These are phyloP conservation scores for Sarocladiaceae sp. DNA, from an alignment of 2,329 filamentous ascomycete genomes.

Conservation along the genomic window DNA sequence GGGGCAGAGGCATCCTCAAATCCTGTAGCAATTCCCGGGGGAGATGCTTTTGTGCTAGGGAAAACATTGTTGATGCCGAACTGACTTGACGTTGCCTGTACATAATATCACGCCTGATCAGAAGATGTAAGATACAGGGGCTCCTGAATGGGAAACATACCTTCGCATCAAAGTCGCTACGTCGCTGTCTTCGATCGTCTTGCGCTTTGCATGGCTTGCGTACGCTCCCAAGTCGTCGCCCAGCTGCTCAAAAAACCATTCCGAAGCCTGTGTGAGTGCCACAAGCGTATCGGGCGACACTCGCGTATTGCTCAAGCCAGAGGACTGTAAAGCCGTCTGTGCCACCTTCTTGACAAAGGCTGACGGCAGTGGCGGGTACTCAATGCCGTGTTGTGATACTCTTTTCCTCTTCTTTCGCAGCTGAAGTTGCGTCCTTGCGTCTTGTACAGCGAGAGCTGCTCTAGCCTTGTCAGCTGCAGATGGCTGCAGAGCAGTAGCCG, in stretches of 20 bases:
- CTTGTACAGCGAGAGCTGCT: constrained; percentile 12
- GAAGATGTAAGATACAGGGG: constrained; percentile 11
- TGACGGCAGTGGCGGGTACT: constrained; percentile 68
- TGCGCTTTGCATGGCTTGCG: constrained; percentile 73
- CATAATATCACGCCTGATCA: constrained; percentile 24
- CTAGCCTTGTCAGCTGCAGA: background rate
- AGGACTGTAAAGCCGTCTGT: constrained; percentile 62
- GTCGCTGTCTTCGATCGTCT: constrained; percentile 80
- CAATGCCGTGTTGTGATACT: constrained; percentile 64
- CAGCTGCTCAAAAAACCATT: constrained; percentile 89
- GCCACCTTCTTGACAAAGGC: constrained; percentile 69
- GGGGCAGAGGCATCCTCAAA: constrained; percentile 61
- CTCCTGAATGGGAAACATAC: constrained; percentile 46
- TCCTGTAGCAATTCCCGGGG: constrained; percentile 79
- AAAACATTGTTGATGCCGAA: constrained; percentile 68
- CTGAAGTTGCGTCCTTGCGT: constrained; percentile 5
- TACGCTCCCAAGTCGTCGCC: constrained; percentile 75
- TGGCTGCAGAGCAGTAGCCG: background rate
- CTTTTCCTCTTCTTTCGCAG: constrained; percentile 32
- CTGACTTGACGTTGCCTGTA: constrained; percentile 71
- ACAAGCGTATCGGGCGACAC: constrained; percentile 68
- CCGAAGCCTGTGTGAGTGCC: constrained; percentile 71
- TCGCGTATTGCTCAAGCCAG: constrained; percentile 59
- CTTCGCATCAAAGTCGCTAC: constrained; percentile 76
- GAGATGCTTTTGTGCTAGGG: constrained; percentile 75